Conservation (phyloP, 2,329 filamentous ascomycete genomes). For the Canariomyces notabilis region DNA sequence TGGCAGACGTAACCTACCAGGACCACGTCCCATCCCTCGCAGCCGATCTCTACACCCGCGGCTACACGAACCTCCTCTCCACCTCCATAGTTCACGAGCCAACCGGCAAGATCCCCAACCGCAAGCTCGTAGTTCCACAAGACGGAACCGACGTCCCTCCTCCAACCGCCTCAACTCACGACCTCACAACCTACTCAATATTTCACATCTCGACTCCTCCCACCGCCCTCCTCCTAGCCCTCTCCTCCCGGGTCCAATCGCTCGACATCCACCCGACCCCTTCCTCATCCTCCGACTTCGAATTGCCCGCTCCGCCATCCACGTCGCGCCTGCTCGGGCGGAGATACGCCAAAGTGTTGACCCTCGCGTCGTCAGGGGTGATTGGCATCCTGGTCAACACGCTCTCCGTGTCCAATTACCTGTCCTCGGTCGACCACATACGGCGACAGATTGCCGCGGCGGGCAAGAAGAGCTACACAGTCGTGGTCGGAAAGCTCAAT, state of each 20-base stretch:
- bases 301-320: conserved; percentile 47
- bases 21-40: conserved; percentile 63
- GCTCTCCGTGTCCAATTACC: conserved; percentile 84
- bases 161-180: conserved; percentile 36
- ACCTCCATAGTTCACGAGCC: conserved; percentile 75
- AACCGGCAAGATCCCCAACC: conserved; percentile 76
- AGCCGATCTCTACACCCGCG: conserved; percentile 48
- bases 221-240: conserved; percentile 75
- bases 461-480: conserved; percentile 92
- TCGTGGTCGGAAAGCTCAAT: conserved; percentile 95
- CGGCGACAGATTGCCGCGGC: conserved; percentile 67
- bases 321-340: conserved; percentile 60
- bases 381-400: conserved; percentile 97
- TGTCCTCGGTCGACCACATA: conserved; percentile 71
- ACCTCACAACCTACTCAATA: conserved; percentile 63
- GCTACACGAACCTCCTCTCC: conserved; percentile 66
- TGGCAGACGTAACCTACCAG: conserved; percentile 86
- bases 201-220: conserved; percentile 83
- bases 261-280: conserved; percentile 71
- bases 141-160: conserved; percentile 32
- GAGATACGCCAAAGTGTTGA: conserved; percentile 81
- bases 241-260: conserved; percentile 73
- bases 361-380: conserved; percentile 72
- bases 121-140: conserved; percentile 47
- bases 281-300: conserved; percentile 36